Evolutionary conservation across 225 moss, liverwort and hornwort genomes (phyloP).

Genomic region (Polytrichum formosum): DNA sequence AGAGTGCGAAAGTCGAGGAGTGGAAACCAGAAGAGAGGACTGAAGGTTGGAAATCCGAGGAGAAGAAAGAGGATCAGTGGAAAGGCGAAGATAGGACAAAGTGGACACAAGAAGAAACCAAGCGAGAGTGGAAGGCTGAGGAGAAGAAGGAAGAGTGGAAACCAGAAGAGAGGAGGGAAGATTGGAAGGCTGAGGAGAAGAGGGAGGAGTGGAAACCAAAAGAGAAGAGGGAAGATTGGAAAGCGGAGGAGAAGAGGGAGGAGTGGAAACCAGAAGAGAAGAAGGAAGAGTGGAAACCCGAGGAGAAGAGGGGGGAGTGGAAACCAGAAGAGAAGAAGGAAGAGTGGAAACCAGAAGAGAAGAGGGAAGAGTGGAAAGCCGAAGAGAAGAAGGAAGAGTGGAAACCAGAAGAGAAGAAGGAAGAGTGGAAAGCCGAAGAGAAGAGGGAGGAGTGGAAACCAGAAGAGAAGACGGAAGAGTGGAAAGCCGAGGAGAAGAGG

Average conservation of each 20-base stretch:
- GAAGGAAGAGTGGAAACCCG: neutral
- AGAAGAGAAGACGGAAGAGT: constrained; percentile 7
- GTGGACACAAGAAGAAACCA: neutral
- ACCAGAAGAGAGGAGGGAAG: neutral
- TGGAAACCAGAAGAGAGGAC: neutral
- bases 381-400: constrained; percentile 12
- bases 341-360: too few relatives aligned
- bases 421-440: constrained; percentile 2
- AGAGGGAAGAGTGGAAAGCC: too few relatives aligned
- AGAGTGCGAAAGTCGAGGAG: neutral
- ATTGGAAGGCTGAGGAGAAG: neutral
- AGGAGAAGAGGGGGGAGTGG: neutral
- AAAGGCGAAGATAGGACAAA: neutral
- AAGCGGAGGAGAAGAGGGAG: neutral
- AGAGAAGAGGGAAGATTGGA: neutral
- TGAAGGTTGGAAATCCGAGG: neutral
- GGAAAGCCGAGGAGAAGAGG: constrained; percentile 7
- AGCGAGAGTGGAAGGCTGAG: neutral
- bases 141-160: neutral
- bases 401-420: constrained; percentile 10
- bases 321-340: neutral
- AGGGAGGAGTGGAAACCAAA: neutral
- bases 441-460: constrained; percentile 1
- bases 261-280: neutral
- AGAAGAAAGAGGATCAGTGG: neutral